phyloP scores from a whole-genome alignment of 148 eudicot genomes.

The Diospyros kaki region DNA sequence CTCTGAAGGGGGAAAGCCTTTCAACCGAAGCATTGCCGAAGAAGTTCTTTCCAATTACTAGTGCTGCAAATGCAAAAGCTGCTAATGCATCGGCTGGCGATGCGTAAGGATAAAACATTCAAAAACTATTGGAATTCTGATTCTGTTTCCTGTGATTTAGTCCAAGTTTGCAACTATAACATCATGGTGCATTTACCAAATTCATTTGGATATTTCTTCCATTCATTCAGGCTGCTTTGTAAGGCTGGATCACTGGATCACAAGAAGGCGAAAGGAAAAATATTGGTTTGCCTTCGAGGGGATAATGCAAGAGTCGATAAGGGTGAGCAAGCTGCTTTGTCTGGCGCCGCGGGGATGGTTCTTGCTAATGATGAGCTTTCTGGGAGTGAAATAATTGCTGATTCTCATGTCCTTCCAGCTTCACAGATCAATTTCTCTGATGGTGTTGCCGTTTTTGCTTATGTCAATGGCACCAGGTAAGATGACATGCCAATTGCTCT shows the following conservation, averaged over 20 bases:
- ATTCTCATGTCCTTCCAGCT: conserved; percentile 87
- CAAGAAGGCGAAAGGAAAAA: conserved; percentile 59
- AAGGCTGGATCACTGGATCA: conserved; percentile 53
- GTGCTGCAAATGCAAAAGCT: conserved; percentile 47
- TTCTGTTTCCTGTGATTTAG: conserved; percentile 3
- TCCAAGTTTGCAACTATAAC: neutral
- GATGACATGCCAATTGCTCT: conserved; percentile 1
- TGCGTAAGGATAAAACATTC: conserved; percentile 54
- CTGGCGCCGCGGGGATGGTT: conserved; percentile 83
- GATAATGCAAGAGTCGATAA: conserved; percentile 73
- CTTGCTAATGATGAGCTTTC: conserved; percentile 51
- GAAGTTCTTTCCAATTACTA: conserved; percentile 49
- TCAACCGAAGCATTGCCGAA: conserved; percentile 44
- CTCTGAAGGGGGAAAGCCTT: conserved; percentile 78
- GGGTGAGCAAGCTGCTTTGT: conserved; percentile 65
- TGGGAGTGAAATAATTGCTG: conserved; percentile 70
- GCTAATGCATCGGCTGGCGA: conserved; percentile 46
- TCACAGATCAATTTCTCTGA: conserved; percentile 58
- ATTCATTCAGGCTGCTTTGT: conserved; percentile 51
- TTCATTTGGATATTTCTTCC: neutral
- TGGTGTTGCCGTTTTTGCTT: conserved; percentile 41
- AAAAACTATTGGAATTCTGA: conserved; percentile 10
- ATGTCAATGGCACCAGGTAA: conserved; percentile 51
- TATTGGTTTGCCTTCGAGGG: conserved; percentile 78
- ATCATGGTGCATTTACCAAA: neutral